phyloP scores from a whole-genome alignment of 805 yeast genomes.

The Sugiyamaella valdiviana region DNA sequence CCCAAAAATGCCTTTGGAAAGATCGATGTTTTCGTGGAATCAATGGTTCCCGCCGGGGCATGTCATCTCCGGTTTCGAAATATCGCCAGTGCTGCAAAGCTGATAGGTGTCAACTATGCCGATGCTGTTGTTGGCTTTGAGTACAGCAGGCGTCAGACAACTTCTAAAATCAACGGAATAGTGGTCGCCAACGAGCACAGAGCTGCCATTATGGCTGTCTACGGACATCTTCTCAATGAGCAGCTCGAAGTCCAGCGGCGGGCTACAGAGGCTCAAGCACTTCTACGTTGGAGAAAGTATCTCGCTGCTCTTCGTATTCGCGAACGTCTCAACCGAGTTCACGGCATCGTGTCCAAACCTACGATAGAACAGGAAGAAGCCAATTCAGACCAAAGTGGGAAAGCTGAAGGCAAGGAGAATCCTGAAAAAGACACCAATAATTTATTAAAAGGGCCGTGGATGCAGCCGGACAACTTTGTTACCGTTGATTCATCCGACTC shows the following conservation, averaged over 20 bases:
- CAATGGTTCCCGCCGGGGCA: conserved; percentile 73
- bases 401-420: conserved; percentile 7
- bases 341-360: conserved; percentile 16
- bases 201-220: conserved; percentile 53
- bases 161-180: conserved; percentile 67
- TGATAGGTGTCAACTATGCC: conserved; percentile 70
- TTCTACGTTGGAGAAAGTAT: conserved; percentile 33
- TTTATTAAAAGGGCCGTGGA: background rate
- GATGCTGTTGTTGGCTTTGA: conserved; percentile 85
- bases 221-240: conserved; percentile 45
- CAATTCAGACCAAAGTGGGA: background rate
- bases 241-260: conserved; percentile 41
- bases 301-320: conserved; percentile 29
- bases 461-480: background rate
- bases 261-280: conserved; percentile 38
- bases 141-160: conserved; percentile 47
- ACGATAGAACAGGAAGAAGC: conserved; percentile 2
- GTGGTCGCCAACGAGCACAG: conserved; percentile 58
- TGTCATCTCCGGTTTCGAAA: conserved; percentile 46
- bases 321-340: conserved; percentile 21
- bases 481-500: background rate
- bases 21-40: conserved; percentile 60
- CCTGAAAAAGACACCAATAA: conserved; percentile 8
- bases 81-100: conserved; percentile 64
- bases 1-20: conserved; percentile 70